Conservation (phyloP, 768 basidiomycete genomes). For the Termitomyces sp. region DNA sequence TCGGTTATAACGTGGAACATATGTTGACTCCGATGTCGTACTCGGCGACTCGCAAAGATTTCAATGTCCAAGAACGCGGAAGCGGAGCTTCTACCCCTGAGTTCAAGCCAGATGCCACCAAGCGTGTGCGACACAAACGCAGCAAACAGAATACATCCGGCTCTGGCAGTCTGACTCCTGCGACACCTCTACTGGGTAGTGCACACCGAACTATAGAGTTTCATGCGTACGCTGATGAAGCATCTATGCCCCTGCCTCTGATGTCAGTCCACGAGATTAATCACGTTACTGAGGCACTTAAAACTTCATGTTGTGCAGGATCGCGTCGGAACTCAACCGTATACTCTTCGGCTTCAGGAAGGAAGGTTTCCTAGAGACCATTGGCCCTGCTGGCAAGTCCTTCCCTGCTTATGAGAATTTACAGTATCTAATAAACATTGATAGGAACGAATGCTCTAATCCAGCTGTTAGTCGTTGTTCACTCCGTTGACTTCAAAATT, state of each 20-base stretch:
- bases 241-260: conserved; percentile 77
- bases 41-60: conserved; percentile 30
- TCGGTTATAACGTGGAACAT: conserved; percentile 31
- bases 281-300: background rate
- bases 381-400: conserved; percentile 76
- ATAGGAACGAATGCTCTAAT: conserved; percentile 75
- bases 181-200: conserved; percentile 59
- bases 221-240: conserved; percentile 47
- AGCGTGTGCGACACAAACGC: conserved; percentile 64
- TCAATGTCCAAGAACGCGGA: conserved; percentile 19
- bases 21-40: conserved; percentile 29
- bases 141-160: conserved; percentile 52
- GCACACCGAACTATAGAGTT: conserved; percentile 56
- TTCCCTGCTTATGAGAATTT: background rate
- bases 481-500: background rate
- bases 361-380: conserved; percentile 79
- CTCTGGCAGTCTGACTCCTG: conserved; percentile 23
- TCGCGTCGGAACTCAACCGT: conserved; percentile 75
- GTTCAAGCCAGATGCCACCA: conserved; percentile 45
- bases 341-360: conserved; percentile 69
- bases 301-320: conserved; percentile 30
- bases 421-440: background rate
- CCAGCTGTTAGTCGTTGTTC: conserved; percentile 39
- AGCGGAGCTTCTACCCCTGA: conserved; percentile 34
- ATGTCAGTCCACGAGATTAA: conserved; percentile 40